Evolutionary conservation across 1,284 basidiomycete genomes (phyloP), one percentile per base, ranked within the genome.

Genomic region (Boletus mariae): DNA sequence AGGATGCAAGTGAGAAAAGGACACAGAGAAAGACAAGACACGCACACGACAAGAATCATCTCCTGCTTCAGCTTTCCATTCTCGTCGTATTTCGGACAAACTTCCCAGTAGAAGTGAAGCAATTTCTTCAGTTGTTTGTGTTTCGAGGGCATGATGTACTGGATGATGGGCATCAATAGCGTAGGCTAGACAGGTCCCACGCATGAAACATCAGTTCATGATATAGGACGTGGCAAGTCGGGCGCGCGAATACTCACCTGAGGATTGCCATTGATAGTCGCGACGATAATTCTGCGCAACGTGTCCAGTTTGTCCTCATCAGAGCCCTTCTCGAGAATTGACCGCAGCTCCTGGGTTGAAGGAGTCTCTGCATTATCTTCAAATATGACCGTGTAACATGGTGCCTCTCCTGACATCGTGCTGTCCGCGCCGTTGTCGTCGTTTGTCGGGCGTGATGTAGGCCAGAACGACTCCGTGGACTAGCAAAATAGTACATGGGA

Each of bases 31-130:
- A 42, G 41, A 31, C 51, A 45, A 31, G 34, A 26, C 3, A 84
- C 90, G 68, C 70, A 95, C 92, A 96, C 95, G 45, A 99, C 96
- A 45, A 99, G 82, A 66, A 99, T 99, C 97, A 99, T 99, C 77
- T 99, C 97, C 75, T 99, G 97, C 81, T 98, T 98, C 64, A 99
- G 76, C 75, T 98, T 98, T 52, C 97, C 97, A 59, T 85, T 86
- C 60, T 98, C 95, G 64, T 99, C 97, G 61, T 97, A 90, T 73
- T 99, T 98, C 26, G 97, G 96, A 74, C 95, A 98, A 31, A 99
- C 92, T 75, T 99, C 97, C 96, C 95, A 99, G 74, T 99, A 99
- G 72, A 98, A 98, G 74, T 98, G 94, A 38, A 98, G 80, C 67
- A 98, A 78, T 80, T 99, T 99, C 83, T 99, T 99, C 69, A 99